Conservation (phyloP, 1,284 basidiomycete genomes). For the Ustanciosporium gigantosporum region DNA sequence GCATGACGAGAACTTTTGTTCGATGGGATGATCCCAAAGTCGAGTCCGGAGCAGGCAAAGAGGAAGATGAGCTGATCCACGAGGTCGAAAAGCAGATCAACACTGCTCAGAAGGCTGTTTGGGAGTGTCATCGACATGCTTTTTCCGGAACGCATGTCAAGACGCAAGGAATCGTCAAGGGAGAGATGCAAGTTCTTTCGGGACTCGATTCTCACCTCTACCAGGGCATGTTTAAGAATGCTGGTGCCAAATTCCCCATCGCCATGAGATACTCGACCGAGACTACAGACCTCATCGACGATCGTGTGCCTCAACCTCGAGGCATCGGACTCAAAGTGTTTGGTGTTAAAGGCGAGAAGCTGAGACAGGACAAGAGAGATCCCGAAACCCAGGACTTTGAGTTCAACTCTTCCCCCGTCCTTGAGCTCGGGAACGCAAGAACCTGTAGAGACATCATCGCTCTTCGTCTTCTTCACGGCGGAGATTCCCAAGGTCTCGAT, state of each 20-base stretch:
- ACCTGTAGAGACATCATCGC: conserved; percentile 32
- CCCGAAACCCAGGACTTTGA: conserved; percentile 52
- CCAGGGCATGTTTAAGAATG: conserved; percentile 44
- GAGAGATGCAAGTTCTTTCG: conserved; percentile 34
- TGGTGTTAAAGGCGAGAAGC: conserved; percentile 29
- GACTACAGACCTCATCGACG: conserved; percentile 42
- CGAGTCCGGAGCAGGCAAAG: conserved; percentile 32
- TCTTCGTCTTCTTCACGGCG: conserved; percentile 35
- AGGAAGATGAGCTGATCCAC: conserved; percentile 43
- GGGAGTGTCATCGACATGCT: conserved; percentile 26
- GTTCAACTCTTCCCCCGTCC: conserved; percentile 41
- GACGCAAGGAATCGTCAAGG: conserved; percentile 44
- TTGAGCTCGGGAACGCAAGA: conserved; percentile 33
- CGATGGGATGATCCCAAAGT: conserved; percentile 41
- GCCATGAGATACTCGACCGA: conserved; percentile 45
- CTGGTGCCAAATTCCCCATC: conserved; percentile 33
- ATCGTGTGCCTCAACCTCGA: conserved; percentile 48
- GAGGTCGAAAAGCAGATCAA: conserved; percentile 47
- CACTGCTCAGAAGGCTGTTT: conserved; percentile 32
- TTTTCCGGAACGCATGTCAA: conserved; percentile 44
- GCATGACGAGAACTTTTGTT: conserved; percentile 16
- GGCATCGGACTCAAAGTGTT: conserved; percentile 55
- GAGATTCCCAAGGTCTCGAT: conserved; percentile 21
- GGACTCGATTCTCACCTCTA: conserved; percentile 44
- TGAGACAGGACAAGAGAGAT: conserved; percentile 30